Evolutionary conservation across 306 rosid species (phyloP).

Genomic region (Fragaria ananassa): DNA sequence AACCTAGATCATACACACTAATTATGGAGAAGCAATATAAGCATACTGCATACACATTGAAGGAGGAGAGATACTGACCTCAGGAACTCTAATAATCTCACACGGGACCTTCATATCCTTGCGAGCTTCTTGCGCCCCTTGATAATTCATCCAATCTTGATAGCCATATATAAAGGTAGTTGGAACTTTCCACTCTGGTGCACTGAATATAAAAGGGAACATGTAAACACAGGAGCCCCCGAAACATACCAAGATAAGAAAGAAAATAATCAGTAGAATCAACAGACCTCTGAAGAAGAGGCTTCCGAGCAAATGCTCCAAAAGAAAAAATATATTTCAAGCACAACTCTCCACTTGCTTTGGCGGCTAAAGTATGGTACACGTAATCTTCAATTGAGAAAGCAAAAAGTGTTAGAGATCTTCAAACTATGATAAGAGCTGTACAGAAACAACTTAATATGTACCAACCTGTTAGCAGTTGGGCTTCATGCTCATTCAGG

Average conservation of each 20-base stretch:
- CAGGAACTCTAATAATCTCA: slow-evolving; percentile 87
- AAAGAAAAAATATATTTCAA: slow-evolving; percentile 77
- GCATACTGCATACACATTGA: background rate
- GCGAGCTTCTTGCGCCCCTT: slow-evolving; percentile 93
- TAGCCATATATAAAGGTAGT: slow-evolving; percentile 88
- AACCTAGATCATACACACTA: background rate
- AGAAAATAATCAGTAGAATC: slow-evolving; percentile 7
- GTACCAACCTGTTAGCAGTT: slow-evolving; percentile 64
- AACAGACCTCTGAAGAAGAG: slow-evolving; percentile 79
- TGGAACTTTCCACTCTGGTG: slow-evolving; percentile 92
- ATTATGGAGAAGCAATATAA: background rate
- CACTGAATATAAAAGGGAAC: slow-evolving; percentile 39
- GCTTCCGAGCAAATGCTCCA: slow-evolving; percentile 83
- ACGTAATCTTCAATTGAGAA: slow-evolving; percentile 62
- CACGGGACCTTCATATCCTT: slow-evolving; percentile 84
- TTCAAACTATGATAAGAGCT: slow-evolving; percentile 9
- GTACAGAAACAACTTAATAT: slow-evolving; percentile 20
- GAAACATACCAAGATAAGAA: background rate
- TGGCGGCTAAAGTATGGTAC: slow-evolving; percentile 91
- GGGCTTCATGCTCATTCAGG: slow-evolving; percentile 65
- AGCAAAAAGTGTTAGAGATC: slow-evolving; percentile 25
- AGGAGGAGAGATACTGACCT: slow-evolving; percentile 46
- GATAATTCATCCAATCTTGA: slow-evolving; percentile 86
- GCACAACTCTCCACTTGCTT: slow-evolving; percentile 96
- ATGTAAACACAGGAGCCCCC: background rate